Evolutionary conservation across 176 grass and related monocot species (phyloP), one percentile per base, ranked within the genome.

Genomic region (Eremochloa ophiuroides): DNA sequence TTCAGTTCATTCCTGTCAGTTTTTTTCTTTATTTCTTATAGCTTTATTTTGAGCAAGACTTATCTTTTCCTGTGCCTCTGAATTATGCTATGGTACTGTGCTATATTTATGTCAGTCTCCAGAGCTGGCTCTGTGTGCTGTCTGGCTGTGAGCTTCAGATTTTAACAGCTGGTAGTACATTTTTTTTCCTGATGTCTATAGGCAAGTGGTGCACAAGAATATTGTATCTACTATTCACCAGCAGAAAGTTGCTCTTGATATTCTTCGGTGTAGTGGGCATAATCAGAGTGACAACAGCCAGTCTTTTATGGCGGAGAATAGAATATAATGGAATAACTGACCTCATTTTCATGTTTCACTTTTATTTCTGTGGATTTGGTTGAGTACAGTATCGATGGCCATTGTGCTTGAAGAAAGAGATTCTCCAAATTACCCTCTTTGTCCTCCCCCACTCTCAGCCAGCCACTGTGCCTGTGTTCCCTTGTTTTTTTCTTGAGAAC

Each of bases 181-280:
- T 53, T 61, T 35, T 35, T 35, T 63, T n/a, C n/a, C 33, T 71
- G 82, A 76, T 89, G 76, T 62, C 43, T 47, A 35, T 35, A 5
- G 34, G 67, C 62, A 85, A 40, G 33, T 42, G 28, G 44, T 34
- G 84, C 70, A 80, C 56, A 53, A 26, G 18, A 3, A 35, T 35
- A 35, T 35, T 5, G 26, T 43, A 35, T 35, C 34, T 35, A 35
- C 34, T 35, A 35, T 35, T 35, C 59, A 62, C 63, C 44, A 53
- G 38, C 29, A 53, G 50, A 51, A 80, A 80, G 75, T 76, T 75
- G 33, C 77, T 38, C 42, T 44, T n/a, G 38, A 85, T 89, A 76
- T 89, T 85, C 87, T 65, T 76, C 34, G 56, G 38, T 64, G 71
- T 71, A 85, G 82, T 75, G 87, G 78, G 83, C 85, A 89, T 89